Evolutionary conservation across 2,329 filamentous ascomycete genomes (phyloP), one percentile per base, ranked within the genome.

Genomic region (Lasiodiplodia theobromae): DNA sequence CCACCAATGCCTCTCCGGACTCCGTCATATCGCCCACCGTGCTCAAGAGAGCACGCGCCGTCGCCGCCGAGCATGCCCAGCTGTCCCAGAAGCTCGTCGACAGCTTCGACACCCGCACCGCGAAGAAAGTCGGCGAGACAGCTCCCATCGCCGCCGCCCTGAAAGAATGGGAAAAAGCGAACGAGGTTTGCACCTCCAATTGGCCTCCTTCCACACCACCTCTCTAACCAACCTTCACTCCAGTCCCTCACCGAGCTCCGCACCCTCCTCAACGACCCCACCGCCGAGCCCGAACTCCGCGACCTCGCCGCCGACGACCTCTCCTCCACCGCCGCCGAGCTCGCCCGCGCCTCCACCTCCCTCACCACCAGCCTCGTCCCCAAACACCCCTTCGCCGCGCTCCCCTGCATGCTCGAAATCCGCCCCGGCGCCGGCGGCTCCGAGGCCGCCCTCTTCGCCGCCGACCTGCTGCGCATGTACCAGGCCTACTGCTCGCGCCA

Each of bases 341-440:
- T 97, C 28, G 84, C 86, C 2, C 77, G 81, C 0, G 86, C 96
- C 31, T 89, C 89, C 0, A 85, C 85, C 47, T 87, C 87, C 44
- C 86, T 99, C 53, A 93, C 93, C 31, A 88, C 86, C 25, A 89
- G 92, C 56, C 86, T 99, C 66, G 92, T 97, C 18, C 96, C 96
- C 0, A 88, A 89, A 51, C 94, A 99, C 78, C 92, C 94, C 2
- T 99, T 97, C 77, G 93, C 93, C 38, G 87, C 93, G 71, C 86
- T 98, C 73, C 93, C 94, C 66, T 98, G 95, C 79, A 86, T 99
- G 71, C 82, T 99, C 52, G 96, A 99, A 81, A 92, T 99, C 69
- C 88, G 94, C 0, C 96, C 96, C 0, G 96, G 96, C 0, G 94
- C 94, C 0, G 96, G 96, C 47, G 96, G 96, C 2, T 89, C 93